A percentile compares a stretch with the other conserved stretches of the same genome.
These are phyloP conservation scores for Fusarium nanum DNA, from an alignment of 2,329 filamentous ascomycete species.

Conservation along the genomic window DNA sequence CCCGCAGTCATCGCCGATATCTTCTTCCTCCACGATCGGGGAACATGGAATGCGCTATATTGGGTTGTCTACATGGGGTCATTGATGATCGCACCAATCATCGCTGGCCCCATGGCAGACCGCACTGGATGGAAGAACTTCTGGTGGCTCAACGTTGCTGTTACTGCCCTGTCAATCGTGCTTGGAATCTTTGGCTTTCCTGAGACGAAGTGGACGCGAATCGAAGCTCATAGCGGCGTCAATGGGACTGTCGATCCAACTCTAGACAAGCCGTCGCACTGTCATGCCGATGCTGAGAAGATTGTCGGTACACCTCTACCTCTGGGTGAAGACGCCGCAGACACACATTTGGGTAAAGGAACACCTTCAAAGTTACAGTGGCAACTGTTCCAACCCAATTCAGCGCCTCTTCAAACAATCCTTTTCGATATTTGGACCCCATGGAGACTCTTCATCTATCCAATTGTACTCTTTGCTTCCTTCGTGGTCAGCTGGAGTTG, in stretches of 20 bases:
- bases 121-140: constrained; percentile 9
- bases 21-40: constrained; percentile 34
- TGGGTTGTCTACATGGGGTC: constrained; percentile 31
- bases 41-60: constrained; percentile 35
- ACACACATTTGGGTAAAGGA: background rate
- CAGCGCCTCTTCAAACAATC: background rate
- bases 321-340: background rate
- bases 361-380: background rate
- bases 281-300: background rate
- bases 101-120: background rate
- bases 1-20: constrained; percentile 35
- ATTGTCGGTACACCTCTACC: too few relatives aligned
- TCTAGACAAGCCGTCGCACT: background rate
- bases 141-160: constrained; percentile 11
- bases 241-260: background rate
- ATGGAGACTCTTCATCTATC: constrained; percentile 1
- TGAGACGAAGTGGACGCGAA: constrained; percentile 2
- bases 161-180: background rate
- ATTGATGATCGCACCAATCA: constrained; percentile 13
- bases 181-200: constrained; percentile 3
- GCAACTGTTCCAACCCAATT: background rate
- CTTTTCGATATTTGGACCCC: constrained; percentile 4
- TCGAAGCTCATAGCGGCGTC: background rate
- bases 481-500: constrained; percentile 19
- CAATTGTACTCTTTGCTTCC: constrained; percentile 4